Percentiles rank a stretch among this genome's conserved stretches.
Conservation (phyloP, 768 basidiomycete species). For the Tulasnella sp. region DNA sequence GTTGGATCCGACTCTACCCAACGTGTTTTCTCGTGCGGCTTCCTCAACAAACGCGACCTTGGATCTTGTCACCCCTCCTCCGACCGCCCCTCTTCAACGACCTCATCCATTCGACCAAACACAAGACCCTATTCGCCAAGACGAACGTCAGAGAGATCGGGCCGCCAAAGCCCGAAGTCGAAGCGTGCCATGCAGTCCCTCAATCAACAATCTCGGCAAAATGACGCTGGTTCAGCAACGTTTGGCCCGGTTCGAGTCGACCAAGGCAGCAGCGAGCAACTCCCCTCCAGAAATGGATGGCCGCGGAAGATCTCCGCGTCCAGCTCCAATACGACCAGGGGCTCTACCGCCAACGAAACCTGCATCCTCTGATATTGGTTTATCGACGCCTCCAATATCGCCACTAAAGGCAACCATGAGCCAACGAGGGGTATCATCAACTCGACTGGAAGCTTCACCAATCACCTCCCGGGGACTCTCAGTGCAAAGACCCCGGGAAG, state of each 20-base stretch:
- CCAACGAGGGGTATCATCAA: not conserved
- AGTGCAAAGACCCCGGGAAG: not conserved
- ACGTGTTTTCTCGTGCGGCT: not conserved
- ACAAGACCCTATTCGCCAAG: not conserved
- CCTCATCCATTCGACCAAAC: not conserved
- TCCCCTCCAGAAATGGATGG: not conserved
- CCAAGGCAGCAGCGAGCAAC: not conserved
- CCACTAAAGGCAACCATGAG: not conserved
- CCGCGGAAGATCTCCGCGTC: not conserved
- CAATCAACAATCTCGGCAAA: not conserved
- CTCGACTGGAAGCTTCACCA: not conserved
- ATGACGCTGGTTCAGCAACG: slow-evolving; percentile 7
- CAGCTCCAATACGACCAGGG: not conserved
- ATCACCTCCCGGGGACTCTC: not conserved
- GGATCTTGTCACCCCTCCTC: not conserved
- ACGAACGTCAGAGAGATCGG: not conserved
- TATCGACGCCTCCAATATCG: slow-evolving; percentile 7
- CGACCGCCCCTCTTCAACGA: not conserved
- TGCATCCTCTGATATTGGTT: not conserved
- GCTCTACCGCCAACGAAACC: not conserved
- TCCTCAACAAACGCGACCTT: not conserved
- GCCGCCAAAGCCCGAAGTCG: not conserved
- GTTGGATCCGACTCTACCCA: not conserved
- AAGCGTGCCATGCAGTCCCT: slow-evolving; percentile 9
- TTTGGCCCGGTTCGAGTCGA: slow-evolving; percentile 6